Base-by-base conservation (phyloP, 2,329 filamentous ascomycete species). In the Paraphoma sp. region DNA sequence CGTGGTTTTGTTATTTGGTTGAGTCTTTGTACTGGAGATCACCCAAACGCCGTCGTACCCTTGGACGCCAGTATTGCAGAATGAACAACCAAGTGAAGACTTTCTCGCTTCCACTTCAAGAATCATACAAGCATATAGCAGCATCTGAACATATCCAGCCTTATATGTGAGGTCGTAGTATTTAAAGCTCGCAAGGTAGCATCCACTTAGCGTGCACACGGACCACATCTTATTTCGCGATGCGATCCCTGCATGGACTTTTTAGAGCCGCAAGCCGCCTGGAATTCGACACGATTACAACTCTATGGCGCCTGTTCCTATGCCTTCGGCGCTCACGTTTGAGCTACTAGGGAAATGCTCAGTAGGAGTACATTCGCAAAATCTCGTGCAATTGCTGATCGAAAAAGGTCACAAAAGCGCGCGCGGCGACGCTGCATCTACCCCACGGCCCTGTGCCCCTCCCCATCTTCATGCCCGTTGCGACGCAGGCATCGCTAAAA, bases 391-490 rank as follows among this genome's bases (percentile, higher is more conserved):
- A 12, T 12, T 53, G 29, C 41, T 6, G 5, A 36, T 31, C 11
- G 40, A 30, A 36, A 28, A 7, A 18, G 94, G 96, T 93, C 47
- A 98, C 94, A 10, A 92, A 94, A 83, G 95, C 95, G 28, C 90
- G 95, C 65, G 95, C 95, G 48, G 95, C 95, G 51, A 88, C 87
- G 56, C 84, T 99, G 51, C 90, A 89, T 46, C 87, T 99, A 28
- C 94, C 95, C 48, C 96, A 99, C 86, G 95, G 95, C 55, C 84
- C 89, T 1, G 93, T 99, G 28, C 87, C 90, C 68, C 86, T 98
- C 30, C 95, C 96, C 7, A 88, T 98, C 56, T 99, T 99, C 78
- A 99, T 99, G 95, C 95, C 95, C 14, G 95, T 99, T 43, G 95
- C 95, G 30, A 99, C 95, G 0, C 95, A 99, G 78, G 95, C 92